Evolutionary conservation across 495 filamentous ascomycete genomes (phyloP).

Genomic region (Trichoderma erinaceum): DNA sequence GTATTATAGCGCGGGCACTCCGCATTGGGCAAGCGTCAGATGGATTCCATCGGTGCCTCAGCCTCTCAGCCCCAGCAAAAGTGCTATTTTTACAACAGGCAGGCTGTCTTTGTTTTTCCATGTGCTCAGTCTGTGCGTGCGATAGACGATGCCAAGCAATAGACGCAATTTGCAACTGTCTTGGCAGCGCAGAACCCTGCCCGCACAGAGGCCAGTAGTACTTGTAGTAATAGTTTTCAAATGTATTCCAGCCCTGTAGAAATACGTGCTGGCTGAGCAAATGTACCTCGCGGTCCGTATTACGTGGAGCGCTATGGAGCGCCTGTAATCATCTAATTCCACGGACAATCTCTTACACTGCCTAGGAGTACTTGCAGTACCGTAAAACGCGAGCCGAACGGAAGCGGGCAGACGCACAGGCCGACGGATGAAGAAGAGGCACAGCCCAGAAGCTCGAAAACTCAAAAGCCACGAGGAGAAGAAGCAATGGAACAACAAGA

Average conservation of each 20-base stretch:
- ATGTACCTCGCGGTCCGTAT: too few relatives aligned
- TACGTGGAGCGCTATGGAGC: too few relatives aligned
- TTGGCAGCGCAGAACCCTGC: too few relatives aligned
- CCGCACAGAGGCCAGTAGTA: too few relatives aligned
- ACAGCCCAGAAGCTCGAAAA: neutral
- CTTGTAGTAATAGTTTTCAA: too few relatives aligned
- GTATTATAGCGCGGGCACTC: neutral
- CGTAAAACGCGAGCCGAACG: neutral
- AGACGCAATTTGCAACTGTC: too few relatives aligned
- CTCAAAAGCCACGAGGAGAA: neutral
- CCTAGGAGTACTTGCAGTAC: neutral
- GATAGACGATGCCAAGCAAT: too few relatives aligned
- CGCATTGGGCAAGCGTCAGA: neutral
- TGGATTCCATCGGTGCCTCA: neutral
- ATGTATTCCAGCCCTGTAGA: too few relatives aligned
- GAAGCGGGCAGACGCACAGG: neutral
- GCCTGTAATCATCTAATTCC: neutral
- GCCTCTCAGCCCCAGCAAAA: neutral
- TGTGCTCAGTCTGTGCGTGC: too few relatives aligned
- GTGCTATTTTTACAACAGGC: neutral
- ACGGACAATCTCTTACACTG: neutral
- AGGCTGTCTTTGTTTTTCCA: too few relatives aligned
- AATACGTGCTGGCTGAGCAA: too few relatives aligned
- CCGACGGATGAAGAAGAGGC: constrained; percentile 2
- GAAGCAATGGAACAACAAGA: neutral